Conservation (phyloP, 2,329 filamentous ascomycete genomes). For the Zelopaecilomyces penicillatus region DNA sequence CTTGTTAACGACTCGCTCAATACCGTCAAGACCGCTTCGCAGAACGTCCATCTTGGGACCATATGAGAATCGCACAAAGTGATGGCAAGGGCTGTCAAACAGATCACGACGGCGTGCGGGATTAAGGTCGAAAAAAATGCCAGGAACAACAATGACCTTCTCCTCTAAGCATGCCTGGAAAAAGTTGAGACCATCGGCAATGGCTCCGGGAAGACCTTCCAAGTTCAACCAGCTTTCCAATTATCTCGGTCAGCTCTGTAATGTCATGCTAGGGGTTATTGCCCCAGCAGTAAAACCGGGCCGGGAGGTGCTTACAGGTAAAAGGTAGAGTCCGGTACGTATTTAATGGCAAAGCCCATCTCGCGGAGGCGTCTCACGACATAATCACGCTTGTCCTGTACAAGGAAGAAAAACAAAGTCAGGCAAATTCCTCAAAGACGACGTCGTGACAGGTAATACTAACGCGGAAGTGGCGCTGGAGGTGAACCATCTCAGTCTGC, state of each 20-base stretch:
- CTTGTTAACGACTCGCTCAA: slow-evolving; percentile 73
- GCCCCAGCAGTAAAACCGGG: not conserved
- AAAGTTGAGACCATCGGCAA: slow-evolving; percentile 91
- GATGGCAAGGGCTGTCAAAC: slow-evolving; percentile 91
- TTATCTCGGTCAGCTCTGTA: slow-evolving; percentile 5
- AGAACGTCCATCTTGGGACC: slow-evolving; percentile 74
- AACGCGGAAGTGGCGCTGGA: slow-evolving; percentile 77
- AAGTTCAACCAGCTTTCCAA: slow-evolving; percentile 45
- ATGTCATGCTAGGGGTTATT: no score
- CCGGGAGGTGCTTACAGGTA: slow-evolving; percentile 60
- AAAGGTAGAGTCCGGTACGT: slow-evolving; percentile 85
- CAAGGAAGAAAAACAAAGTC: not conserved
- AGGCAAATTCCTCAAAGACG: not conserved
- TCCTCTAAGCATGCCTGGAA: slow-evolving; percentile 89
- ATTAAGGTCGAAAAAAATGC: slow-evolving; percentile 97
- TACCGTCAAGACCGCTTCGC: slow-evolving; percentile 72
- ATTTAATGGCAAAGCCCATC: slow-evolving; percentile 82
- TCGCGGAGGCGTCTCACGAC: slow-evolving; percentile 69
- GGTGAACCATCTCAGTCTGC: slow-evolving; percentile 74
- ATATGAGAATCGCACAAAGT: slow-evolving; percentile 80
- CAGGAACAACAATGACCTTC: slow-evolving; percentile 93
- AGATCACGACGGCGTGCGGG: slow-evolving; percentile 80
- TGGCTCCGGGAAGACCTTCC: slow-evolving; percentile 63
- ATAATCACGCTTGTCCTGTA: slow-evolving; percentile 78
- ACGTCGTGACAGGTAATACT: slow-evolving; percentile 11